Evolutionary conservation across 2,329 filamentous ascomycete species (phyloP).

Genomic region (Dothistroma septosporum): DNA sequence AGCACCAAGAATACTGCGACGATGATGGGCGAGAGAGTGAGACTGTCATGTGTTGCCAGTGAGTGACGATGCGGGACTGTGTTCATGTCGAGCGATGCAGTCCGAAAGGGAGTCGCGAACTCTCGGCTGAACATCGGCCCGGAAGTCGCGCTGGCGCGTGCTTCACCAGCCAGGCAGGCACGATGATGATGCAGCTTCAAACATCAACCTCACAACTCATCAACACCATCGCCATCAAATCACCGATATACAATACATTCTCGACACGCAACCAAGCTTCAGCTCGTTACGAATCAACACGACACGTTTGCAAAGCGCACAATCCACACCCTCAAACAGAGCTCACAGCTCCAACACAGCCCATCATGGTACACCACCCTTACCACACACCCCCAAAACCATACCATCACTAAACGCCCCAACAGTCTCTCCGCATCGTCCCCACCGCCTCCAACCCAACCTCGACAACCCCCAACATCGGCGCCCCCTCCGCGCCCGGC

Average conservation of each 20-base stretch:
- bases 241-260: not conserved
- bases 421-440: constrained; percentile 69
- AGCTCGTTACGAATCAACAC: not conserved
- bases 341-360: not conserved
- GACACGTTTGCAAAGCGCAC: not conserved
- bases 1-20: too few relatives aligned
- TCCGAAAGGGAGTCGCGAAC: too few relatives aligned
- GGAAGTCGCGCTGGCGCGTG: not conserved
- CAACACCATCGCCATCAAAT: not conserved
- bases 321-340: not conserved
- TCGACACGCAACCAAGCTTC: not conserved
- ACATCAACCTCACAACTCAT: not conserved
- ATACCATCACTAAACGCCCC: constrained; percentile 4
- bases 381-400: too few relatives aligned
- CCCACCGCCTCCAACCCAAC: constrained; percentile 62
- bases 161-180: not conserved
- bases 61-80: too few relatives aligned
- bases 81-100: too few relatives aligned
- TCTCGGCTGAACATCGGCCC: too few relatives aligned
- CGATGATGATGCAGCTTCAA: not conserved
- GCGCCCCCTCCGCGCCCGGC: constrained; percentile 85
- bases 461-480: constrained; percentile 47
- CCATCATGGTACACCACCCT: constrained; percentile 1
- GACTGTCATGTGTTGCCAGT: too few relatives aligned
- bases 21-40: too few relatives aligned